A percentile compares a stretch with the other conserved stretches of the same genome.
phyloP scores from a whole-genome alignment of 2,329 filamentous ascomycete genomes.

The Cladosporium sphaerospermum region DNA sequence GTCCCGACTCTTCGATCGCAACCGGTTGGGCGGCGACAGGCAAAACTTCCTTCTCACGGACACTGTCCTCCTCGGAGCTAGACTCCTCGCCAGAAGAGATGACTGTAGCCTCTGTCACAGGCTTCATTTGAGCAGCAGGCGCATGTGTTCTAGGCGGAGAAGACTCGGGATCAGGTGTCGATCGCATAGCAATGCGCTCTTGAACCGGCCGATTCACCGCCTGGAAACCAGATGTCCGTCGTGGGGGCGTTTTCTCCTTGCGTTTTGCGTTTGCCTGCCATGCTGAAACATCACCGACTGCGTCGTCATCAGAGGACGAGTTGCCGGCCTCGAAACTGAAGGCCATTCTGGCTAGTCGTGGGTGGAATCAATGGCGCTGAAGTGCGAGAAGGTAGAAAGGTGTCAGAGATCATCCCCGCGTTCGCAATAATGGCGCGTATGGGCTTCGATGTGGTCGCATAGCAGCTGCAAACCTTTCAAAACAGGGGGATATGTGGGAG shows the following conservation, averaged over 20 bases:
- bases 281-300: conserved; percentile 20
- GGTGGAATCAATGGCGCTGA: too few relatives aligned
- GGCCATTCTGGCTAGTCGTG: conserved; percentile 14
- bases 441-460: too few relatives aligned
- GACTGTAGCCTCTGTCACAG: neutral
- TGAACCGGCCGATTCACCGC: conserved; percentile 6
- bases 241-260: conserved; percentile 2
- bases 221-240: conserved; percentile 11
- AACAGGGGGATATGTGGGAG: too few relatives aligned
- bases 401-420: too few relatives aligned
- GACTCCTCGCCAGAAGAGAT: conserved; percentile 9
- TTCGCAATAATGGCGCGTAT: too few relatives aligned
- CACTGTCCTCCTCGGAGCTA: conserved; percentile 3
- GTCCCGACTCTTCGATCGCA: neutral
- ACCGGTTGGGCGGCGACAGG: neutral
- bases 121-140: conserved; percentile 21
- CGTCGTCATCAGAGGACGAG: conserved; percentile 24
- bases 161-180: conserved; percentile 11
- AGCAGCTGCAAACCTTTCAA: too few relatives aligned
- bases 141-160: conserved; percentile 1
- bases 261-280: conserved; percentile 20
- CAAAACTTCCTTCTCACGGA: neutral
- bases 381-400: too few relatives aligned
- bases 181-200: conserved; percentile 3
- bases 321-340: conserved; percentile 24